Conservation (phyloP, 1,139 yeast genomes). For the Wickerhamomyces sp. region DNA sequence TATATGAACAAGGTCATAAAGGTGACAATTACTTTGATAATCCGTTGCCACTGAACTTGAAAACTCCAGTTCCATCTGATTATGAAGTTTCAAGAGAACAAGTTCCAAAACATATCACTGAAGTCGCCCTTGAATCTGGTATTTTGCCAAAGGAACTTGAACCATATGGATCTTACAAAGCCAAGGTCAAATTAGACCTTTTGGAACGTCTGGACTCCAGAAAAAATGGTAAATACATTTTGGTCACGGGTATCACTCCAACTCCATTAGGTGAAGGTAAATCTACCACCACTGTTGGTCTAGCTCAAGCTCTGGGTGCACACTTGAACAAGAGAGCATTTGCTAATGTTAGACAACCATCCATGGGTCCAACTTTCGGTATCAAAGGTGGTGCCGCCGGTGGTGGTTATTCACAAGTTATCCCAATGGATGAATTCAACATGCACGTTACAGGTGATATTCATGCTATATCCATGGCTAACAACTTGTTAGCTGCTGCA, state of each 20-base stretch:
- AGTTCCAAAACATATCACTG: constrained; percentile 76
- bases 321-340: constrained; percentile 81
- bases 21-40: constrained; percentile 26
- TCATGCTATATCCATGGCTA: constrained; percentile 95
- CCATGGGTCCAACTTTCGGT: constrained; percentile 99
- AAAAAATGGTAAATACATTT: constrained; percentile 80
- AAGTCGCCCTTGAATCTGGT: constrained; percentile 83
- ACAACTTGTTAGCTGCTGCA: constrained; percentile 94
- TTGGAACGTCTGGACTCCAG: constrained; percentile 67
- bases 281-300: constrained; percentile 94
- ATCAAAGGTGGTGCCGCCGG: constrained; percentile 99
- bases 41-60: constrained; percentile 60
- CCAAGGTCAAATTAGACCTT: constrained; percentile 74
- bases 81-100: constrained; percentile 89
- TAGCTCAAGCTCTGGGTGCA: constrained; percentile 95
- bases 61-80: constrained; percentile 89
- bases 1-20: constrained; percentile 22
- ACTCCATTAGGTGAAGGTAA: constrained; percentile 99
- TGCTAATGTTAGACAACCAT: constrained; percentile 97
- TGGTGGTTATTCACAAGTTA: constrained; percentile 97
- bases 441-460: constrained; percentile 98
- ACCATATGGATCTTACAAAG: constrained; percentile 89
- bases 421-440: constrained; percentile 99
- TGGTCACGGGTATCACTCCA: constrained; percentile 97
- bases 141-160: constrained; percentile 79